Evolutionary conservation across 441 rosid species (phyloP).

Genomic region (Syzygium syzygioides): DNA sequence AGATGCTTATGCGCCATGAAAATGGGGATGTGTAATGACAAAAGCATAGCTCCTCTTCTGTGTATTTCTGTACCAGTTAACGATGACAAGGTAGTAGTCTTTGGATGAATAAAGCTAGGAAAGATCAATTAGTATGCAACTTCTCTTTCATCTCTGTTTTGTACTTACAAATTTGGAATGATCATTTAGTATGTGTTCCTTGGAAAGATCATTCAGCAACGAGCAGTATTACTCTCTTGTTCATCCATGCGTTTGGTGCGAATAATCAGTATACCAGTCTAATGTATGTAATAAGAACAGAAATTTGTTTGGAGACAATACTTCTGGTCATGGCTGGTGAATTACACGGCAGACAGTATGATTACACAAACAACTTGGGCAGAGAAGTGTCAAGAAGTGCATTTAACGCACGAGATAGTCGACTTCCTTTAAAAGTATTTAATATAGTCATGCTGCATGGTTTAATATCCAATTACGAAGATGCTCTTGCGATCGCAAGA

Average conservation of each 20-base stretch:
- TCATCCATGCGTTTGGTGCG: neutral
- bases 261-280: neutral
- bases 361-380: no score
- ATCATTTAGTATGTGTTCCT: neutral
- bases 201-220: neutral
- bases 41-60: neutral
- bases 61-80: neutral
- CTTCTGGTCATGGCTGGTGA: no score
- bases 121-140: neutral
- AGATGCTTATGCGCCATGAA: no score
- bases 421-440: neutral
- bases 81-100: neutral
- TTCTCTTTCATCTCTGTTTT: neutral
- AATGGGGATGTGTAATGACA: neutral
- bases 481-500: neutral
- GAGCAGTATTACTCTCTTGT: neutral
- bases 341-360: no score
- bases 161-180: neutral
- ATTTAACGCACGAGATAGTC: neutral
- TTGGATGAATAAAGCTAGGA: neutral
- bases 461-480: neutral
- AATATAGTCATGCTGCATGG: neutral
- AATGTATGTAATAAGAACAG: neutral
- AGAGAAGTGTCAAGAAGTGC: neutral
- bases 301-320: no score